Evolutionary conservation across 179 eudicot species (phyloP).

Genomic region (Corrigiola litoralis): DNA sequence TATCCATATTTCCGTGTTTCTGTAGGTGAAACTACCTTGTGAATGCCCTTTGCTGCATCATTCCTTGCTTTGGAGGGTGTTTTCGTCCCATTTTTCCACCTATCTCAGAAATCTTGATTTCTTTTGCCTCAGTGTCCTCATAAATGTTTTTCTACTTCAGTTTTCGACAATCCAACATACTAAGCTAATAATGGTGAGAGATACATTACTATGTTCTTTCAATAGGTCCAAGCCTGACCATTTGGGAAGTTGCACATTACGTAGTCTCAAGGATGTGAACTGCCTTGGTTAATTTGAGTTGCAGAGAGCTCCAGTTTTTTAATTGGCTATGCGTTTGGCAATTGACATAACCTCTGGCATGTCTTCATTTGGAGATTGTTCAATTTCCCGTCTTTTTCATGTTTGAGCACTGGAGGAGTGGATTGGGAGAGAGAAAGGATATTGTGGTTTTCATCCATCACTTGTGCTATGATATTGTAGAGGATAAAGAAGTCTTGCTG

Average conservation of each 20-base stretch:
- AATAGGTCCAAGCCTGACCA: neutral
- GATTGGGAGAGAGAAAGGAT: neutral
- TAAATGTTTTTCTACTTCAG: neutral
- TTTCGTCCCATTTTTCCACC: neutral
- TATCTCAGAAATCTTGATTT: too few species aligned
- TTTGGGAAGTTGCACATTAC: neutral
- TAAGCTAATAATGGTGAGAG: neutral
- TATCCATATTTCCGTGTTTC: neutral
- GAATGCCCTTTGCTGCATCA: too few species aligned
- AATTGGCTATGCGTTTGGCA: too few species aligned
- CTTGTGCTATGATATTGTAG: neutral
- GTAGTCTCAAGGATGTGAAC: neutral
- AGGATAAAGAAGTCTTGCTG: neutral
- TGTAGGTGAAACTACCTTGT: neutral
- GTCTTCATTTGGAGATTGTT: neutral
- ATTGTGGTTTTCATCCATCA: neutral
- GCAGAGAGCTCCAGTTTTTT: too few species aligned
- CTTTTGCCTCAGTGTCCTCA: neutral
- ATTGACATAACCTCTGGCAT: too few species aligned
- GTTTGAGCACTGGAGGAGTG: neutral
- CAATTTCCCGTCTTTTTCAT: neutral
- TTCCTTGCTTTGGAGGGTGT: too few species aligned
- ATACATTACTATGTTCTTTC: neutral
- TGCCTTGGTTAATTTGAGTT: slow-evolving; percentile 6
- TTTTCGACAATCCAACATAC: neutral